These are phyloP conservation scores for Nannochloropsis granulata DNA, from an alignment of 108 stramenopile species.

Conservation along the genomic window DNA sequence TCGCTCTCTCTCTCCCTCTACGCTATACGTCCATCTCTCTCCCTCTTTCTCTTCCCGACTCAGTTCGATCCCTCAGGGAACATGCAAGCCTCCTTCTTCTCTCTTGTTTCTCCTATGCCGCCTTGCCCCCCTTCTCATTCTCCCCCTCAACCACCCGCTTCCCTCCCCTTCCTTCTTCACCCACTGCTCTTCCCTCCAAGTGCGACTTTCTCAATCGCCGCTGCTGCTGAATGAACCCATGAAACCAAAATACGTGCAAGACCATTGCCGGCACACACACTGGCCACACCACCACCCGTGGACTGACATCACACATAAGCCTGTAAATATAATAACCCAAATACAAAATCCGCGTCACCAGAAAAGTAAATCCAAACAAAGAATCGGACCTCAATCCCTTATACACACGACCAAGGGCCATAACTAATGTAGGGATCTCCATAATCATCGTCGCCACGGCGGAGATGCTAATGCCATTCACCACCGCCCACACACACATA, in stretches of 20 bases:
- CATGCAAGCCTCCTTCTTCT: no score
- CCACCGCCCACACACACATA: not conserved
- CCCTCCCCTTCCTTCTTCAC: not conserved
- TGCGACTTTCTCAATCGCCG: not conserved
- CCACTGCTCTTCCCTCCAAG: not conserved
- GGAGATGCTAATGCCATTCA: not conserved
- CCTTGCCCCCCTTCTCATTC: not conserved
- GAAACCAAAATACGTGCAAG: not conserved
- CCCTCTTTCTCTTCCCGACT: no score
- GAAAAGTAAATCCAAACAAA: not conserved
- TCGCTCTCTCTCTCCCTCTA: no score
- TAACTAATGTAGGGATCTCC: not conserved
- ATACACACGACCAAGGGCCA: not conserved
- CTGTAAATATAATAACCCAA: not conserved
- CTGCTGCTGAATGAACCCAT: not conserved
- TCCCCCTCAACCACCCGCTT: not conserved
- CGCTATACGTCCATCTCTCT: no score
- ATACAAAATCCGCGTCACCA: not conserved
- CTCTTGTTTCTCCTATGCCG: not conserved
- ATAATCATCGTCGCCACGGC: not conserved
- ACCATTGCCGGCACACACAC: not conserved
- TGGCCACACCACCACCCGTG: not conserved
- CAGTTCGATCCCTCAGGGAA: no score
- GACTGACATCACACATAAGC: not conserved
- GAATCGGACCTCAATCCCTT: not conserved